Evolutionary conservation across 192 early-diverging fungal genomes (phyloP).

Genomic region (Diversispora epigaea): DNA sequence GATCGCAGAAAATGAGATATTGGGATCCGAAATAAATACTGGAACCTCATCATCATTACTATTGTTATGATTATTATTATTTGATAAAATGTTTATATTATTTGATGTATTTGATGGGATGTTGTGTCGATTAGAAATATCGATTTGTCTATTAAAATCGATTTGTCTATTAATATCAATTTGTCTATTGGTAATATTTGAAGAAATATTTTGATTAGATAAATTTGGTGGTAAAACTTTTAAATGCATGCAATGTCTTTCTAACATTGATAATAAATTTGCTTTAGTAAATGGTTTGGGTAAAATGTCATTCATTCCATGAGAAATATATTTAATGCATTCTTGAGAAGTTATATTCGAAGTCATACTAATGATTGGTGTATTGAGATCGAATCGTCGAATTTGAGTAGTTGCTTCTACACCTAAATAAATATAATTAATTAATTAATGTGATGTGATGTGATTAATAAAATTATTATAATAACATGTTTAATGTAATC

Average conservation of each 20-base stretch:
- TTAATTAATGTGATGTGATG: neutral
- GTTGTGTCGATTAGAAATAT: too few species aligned
- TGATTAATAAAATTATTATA: neutral
- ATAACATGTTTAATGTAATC: too few species aligned
- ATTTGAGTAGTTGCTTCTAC: slow-evolving; percentile 69
- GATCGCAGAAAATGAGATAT: neutral
- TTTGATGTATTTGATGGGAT: neutral
- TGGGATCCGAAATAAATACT: neutral
- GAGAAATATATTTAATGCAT: slow-evolving; percentile 63
- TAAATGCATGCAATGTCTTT: slow-evolving; percentile 59
- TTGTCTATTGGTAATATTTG: neutral
- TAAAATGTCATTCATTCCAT: slow-evolving; percentile 75
- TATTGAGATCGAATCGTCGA: slow-evolving; percentile 65
- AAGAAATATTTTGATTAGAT: slow-evolving; percentile 4
- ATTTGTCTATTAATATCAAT: neutral
- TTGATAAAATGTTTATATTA: too few species aligned
- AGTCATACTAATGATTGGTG: slow-evolving; percentile 79
- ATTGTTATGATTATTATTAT: slow-evolving; percentile 3
- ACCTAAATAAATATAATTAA: slow-evolving; percentile 52
- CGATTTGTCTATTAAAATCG: neutral
- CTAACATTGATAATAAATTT: slow-evolving; percentile 52
- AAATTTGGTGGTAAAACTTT: slow-evolving; percentile 22
- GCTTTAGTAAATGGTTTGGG: slow-evolving; percentile 66
- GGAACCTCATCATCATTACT: neutral
- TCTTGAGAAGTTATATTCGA: slow-evolving; percentile 65